Evolutionary conservation across 2,329 filamentous ascomycete genomes (phyloP), one percentile per base, ranked within the genome.

Genomic region (Boeremia lycopersici): DNA sequence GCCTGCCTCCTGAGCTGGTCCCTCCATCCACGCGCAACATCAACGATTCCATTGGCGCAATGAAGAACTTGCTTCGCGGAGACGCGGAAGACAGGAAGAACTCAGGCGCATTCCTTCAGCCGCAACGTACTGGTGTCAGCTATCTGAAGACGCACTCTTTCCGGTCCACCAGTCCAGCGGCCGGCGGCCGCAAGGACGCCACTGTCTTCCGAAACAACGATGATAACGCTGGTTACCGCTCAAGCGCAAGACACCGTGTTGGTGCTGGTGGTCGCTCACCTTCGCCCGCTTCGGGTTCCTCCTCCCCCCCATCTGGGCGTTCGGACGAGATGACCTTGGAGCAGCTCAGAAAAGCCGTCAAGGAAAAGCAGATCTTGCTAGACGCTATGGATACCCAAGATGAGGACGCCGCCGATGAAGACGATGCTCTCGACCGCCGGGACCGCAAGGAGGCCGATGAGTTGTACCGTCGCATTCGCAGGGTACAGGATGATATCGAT

Each of bases 201-300:
- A 99, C 95, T 0, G 89, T 98, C 3, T 99, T 93, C 77, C 93
- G 96, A 71, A 97, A 98, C 72, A 95, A 98, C 63, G 92, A 96
- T 67, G 91, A 96, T 64, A 89, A 92, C 56, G 85, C 96, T 67
- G 92, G 78, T 8, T 99, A 99, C 71, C 89, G 89, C 65, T 98
- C 95, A 11, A 97, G 93, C 74, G 95, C 95, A 48, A 90, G 95
- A 60, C 90, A 93, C 60, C 87, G 95, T 62, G 78, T 96, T 51
- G 91, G 90, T 35, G 74, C 69, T 23, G 82, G 82, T 44, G 87
- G 85, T 56, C 80, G 84, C 36, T 95, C 92, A 8, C 91, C 92
- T 42, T 93, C 92, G 2, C 91, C 93, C 6, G 86, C 88, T 26
- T 90, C 90, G 12, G 61, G 65, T 31, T 63, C 71, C 12, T 67